phyloP scores from a whole-genome alignment of 2,329 filamentous ascomycete genomes.

The Colletotrichum noveboracense region DNA sequence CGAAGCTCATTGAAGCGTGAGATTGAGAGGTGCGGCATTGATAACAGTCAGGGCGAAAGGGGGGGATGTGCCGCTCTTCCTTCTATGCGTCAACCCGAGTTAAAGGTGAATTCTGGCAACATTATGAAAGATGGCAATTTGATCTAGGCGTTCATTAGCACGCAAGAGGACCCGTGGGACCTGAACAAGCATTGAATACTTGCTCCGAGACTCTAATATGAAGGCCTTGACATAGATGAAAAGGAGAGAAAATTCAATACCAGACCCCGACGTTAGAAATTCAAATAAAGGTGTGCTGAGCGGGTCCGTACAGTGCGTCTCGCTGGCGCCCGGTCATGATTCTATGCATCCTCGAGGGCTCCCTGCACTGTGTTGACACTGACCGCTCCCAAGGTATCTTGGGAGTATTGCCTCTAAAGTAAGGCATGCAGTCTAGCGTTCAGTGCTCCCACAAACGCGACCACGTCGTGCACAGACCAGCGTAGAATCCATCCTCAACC shows the following conservation, averaged over 20 bases:
- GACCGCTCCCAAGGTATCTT: neutral
- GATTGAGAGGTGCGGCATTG: neutral
- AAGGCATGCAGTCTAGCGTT: neutral
- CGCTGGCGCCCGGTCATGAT: neutral
- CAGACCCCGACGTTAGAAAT: constrained; percentile 67
- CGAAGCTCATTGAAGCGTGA: neutral
- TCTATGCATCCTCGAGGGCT: neutral
- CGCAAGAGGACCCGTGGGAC: constrained; percentile 82
- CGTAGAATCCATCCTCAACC: neutral
- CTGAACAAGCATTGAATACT: constrained; percentile 93
- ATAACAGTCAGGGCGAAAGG: neutral
- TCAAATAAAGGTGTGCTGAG: constrained; percentile 76
- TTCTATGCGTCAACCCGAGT: constrained; percentile 48
- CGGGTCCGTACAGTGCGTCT: neutral
- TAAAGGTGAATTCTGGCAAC: constrained; percentile 64
- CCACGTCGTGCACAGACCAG: neutral
- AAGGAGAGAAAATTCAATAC: constrained; percentile 43
- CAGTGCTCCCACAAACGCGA: neutral
- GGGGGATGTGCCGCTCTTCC: constrained; percentile 50
- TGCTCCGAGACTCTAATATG: constrained; percentile 99
- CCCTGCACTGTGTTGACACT: neutral
- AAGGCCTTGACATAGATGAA: constrained; percentile 83
- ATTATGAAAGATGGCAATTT: constrained; percentile 73
- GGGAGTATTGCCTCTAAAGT: neutral
- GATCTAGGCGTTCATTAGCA: constrained; percentile 98